Percentiles rank a stretch among this genome's conserved stretches.
Conservation (phyloP, 305 asterid species). For the Plantago rigida region DNA sequence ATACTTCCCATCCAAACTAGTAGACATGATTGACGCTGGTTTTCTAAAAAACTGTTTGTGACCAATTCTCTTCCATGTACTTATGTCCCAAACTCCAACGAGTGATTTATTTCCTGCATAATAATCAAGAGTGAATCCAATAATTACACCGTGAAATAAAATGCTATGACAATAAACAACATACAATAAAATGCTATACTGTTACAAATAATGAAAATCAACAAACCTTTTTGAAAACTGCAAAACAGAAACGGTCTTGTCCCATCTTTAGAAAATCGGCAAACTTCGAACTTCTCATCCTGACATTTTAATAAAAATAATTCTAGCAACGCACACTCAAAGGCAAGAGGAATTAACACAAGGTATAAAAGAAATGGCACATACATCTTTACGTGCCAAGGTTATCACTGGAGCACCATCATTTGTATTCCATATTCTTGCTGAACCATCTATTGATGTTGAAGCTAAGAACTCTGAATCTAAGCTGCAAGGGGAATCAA, state of each 20-base stretch:
- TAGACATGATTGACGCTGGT: constrained; percentile 70
- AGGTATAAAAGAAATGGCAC: constrained; percentile 26
- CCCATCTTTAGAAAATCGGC: constrained; percentile 93
- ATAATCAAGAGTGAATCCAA: constrained; percentile 21
- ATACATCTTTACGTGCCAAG: constrained; percentile 63
- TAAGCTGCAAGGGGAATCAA: constrained; percentile 43
- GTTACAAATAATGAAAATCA: not conserved
- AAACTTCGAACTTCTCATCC: constrained; percentile 83
- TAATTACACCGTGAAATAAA: constrained; percentile 17
- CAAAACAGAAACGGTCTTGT: constrained; percentile 83
- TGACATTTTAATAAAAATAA: constrained; percentile 28
- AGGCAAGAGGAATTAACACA: constrained; percentile 11
- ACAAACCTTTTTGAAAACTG: constrained; percentile 61
- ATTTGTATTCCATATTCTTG: constrained; percentile 77
- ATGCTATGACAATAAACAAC: not conserved
- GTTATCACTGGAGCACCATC: constrained; percentile 73
- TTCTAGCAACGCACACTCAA: constrained; percentile 18
- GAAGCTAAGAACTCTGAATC: constrained; percentile 86
- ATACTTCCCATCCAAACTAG: constrained; percentile 87
- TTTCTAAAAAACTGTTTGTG: constrained; percentile 63
- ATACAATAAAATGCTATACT: constrained; percentile 5
- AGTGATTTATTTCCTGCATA: constrained; percentile 62
- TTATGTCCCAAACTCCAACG: constrained; percentile 75
- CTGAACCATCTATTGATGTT: constrained; percentile 85
- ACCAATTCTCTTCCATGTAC: constrained; percentile 79